These are phyloP conservation scores for Aciculosporium take DNA, from an alignment of 2,329 filamentous ascomycete species.

Conservation along the genomic window DNA sequence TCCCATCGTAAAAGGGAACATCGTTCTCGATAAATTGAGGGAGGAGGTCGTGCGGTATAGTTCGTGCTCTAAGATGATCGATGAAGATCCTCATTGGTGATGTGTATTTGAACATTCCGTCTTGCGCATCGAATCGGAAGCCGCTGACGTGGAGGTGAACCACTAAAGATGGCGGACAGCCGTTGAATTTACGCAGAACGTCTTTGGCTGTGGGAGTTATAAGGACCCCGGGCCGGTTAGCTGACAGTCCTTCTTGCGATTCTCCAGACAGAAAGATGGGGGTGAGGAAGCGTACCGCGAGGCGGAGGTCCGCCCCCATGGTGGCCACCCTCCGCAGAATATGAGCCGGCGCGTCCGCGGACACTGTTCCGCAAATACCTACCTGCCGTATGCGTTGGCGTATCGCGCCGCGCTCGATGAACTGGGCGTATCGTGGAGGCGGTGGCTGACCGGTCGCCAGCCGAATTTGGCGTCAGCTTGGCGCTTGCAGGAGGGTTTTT, in stretches of 20 bases:
- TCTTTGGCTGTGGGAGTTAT: constrained; percentile 60
- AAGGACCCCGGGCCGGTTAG: neutral
- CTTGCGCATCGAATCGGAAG: constrained; percentile 87
- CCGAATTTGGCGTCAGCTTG: constrained; percentile 23
- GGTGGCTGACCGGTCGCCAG: constrained; percentile 22
- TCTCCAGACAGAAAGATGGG: neutral
- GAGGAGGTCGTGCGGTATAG: constrained; percentile 79
- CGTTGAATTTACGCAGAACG: constrained; percentile 67
- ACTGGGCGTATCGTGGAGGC: constrained; percentile 32
- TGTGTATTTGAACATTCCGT: constrained; percentile 81
- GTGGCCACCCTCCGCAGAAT: constrained; percentile 27
- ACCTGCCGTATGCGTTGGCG: constrained; percentile 27
- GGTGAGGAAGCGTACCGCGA: constrained; percentile 30
- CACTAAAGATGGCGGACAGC: constrained; percentile 67
- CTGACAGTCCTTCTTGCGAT: neutral
- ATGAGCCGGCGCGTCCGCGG: constrained; percentile 33
- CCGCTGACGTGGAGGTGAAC: constrained; percentile 75
- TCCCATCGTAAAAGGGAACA: constrained; percentile 83
- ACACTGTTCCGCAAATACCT: constrained; percentile 37
- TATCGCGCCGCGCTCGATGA: constrained; percentile 47
- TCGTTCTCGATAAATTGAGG: constrained; percentile 57
- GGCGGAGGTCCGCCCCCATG: constrained; percentile 32
- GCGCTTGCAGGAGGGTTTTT: constrained; percentile 37
- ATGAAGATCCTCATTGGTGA: constrained; percentile 77
- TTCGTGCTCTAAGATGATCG: constrained; percentile 61